A percentile compares a stretch with the other conserved stretches of the same genome.
Evolutionary conservation across 305 asterid genomes (phyloP).

Genomic region (Nicotiana rustica): DNA sequence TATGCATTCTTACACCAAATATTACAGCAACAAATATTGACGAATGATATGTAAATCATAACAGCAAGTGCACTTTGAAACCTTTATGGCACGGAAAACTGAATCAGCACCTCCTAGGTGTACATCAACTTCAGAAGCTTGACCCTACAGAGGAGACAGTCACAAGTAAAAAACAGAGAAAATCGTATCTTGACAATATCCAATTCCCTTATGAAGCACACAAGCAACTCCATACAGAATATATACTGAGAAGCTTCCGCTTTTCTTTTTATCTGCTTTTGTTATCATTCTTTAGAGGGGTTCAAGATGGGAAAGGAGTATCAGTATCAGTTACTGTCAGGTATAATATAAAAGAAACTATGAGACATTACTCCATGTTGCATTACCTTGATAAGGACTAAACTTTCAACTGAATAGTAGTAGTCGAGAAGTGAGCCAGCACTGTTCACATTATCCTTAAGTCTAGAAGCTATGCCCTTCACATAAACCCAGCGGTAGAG

Average conservation of each 20-base stretch:
- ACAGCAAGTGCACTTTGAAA: slow-evolving; percentile 33
- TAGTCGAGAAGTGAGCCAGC: slow-evolving; percentile 77
- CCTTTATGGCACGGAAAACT: slow-evolving; percentile 80
- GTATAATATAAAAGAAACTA: slow-evolving; percentile 6
- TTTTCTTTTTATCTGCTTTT: neutral
- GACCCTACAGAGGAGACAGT: slow-evolving; percentile 63
- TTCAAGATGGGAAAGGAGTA: neutral
- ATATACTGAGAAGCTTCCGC: neutral
- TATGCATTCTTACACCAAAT: slow-evolving; percentile 35
- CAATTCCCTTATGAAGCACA: slow-evolving; percentile 33
- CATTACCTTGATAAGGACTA: slow-evolving; percentile 73
- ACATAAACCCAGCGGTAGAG: slow-evolving; percentile 29
- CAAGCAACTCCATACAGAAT: neutral
- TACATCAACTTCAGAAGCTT: slow-evolving; percentile 67
- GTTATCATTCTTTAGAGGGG: slow-evolving; percentile 15
- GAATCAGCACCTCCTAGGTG: slow-evolving; percentile 73
- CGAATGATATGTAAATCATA: slow-evolving; percentile 32
- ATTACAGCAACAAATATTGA: slow-evolving; percentile 34
- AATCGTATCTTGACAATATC: neutral
- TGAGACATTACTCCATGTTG: neutral
- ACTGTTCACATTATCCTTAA: slow-evolving; percentile 56
- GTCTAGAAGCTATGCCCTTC: slow-evolving; percentile 70
- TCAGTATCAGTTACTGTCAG: neutral
- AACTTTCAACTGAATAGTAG: slow-evolving; percentile 75
- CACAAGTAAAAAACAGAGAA: neutral